A percentile compares a stretch with the other conserved stretches of the same genome.
These are phyloP conservation scores for Cladosporium oxysporum DNA, from an alignment of 2,329 filamentous ascomycete species.

Conservation along the genomic window DNA sequence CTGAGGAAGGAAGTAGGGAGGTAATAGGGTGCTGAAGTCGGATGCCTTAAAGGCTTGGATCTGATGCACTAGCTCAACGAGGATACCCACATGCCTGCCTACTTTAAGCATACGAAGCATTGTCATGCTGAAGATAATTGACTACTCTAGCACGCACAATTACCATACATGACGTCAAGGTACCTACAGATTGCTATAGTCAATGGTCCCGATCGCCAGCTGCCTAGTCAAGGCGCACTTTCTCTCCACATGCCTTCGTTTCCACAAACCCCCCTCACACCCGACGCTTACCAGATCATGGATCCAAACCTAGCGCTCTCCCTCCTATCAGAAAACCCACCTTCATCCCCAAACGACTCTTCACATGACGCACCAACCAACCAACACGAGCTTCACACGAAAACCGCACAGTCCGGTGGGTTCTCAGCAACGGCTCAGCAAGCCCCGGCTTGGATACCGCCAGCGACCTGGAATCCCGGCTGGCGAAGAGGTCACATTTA, in stretches of 20 bases:
- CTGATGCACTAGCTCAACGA: not conserved
- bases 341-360: not conserved
- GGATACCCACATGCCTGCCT: not conserved
- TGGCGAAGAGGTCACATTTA: not conserved
- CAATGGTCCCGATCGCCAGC: not conserved
- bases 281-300: not conserved
- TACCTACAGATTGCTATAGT: not conserved
- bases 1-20: slow-evolving; percentile 63
- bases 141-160: not conserved
- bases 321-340: not conserved
- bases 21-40: not conserved
- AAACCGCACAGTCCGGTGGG: not conserved
- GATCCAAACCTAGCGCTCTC: not conserved
- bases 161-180: not conserved
- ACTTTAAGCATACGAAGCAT: not conserved
- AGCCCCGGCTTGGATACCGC: not conserved
- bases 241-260: not conserved
- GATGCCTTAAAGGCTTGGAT: not conserved
- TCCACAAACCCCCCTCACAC: not conserved
- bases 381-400: not conserved
- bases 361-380: not conserved
- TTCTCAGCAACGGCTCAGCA: not conserved
- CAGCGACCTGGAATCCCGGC: not conserved
- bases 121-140: not conserved
- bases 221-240: not conserved